Evolutionary conservation across 306 rosid genomes (phyloP).

Genomic region (Vigna nakashimae): DNA sequence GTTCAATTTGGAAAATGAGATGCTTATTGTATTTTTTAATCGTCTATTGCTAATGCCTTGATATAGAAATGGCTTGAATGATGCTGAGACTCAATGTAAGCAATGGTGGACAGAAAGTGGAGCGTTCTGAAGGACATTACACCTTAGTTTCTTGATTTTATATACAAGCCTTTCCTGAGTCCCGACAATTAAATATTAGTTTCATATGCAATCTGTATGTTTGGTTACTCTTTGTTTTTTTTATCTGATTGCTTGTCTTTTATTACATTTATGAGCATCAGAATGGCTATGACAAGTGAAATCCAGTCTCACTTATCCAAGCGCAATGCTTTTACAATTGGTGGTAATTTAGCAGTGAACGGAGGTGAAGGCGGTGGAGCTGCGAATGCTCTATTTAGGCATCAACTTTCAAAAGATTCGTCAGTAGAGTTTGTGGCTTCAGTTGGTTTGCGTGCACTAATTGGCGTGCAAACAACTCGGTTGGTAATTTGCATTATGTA

Average conservation of each 20-base stretch:
- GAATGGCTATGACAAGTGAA: conserved; percentile 97
- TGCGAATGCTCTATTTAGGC: conserved; percentile 78
- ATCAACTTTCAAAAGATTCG: conserved; percentile 74
- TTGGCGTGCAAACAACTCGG: conserved; percentile 92
- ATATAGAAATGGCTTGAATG: background rate
- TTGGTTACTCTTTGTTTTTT: conserved; percentile 15
- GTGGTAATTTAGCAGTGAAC: conserved; percentile 86
- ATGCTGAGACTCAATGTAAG: conserved; percentile 1
- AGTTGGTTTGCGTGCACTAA: conserved; percentile 79
- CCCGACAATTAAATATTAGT: background rate
- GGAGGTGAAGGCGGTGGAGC: conserved; percentile 87
- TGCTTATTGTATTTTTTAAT: background rate
- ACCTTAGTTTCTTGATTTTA: background rate
- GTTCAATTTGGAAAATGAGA: conserved; percentile 1
- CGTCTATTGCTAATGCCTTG: background rate
- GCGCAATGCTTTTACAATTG: conserved; percentile 60
- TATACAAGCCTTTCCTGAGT: conserved; percentile 4
- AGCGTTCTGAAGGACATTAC: background rate
- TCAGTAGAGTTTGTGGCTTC: conserved; percentile 81
- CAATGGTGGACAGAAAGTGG: conserved; percentile 14
- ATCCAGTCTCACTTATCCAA: conserved; percentile 87
- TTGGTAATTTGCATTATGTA: conserved; percentile 42
- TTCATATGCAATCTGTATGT: conserved; percentile 17
- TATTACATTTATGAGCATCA: conserved; percentile 52
- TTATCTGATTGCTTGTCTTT: conserved; percentile 40